A percentile compares a stretch with the other conserved stretches of the same genome.
These are phyloP conservation scores for Nemania diffusa DNA, from an alignment of 2,329 filamentous ascomycete species.

Conservation along the genomic window DNA sequence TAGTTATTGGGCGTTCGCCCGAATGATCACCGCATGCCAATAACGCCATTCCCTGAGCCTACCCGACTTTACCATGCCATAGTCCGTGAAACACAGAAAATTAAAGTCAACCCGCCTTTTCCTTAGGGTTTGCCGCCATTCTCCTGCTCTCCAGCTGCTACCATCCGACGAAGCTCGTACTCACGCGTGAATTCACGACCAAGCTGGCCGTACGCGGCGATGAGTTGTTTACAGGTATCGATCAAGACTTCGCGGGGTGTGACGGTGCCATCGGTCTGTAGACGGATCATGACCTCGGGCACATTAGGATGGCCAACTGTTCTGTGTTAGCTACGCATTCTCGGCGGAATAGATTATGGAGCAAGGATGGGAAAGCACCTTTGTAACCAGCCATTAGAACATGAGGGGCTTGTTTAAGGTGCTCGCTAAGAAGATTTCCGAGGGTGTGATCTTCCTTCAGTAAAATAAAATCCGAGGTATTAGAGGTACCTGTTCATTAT, in stretches of 20 bases:
- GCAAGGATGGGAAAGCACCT: conserved; percentile 58
- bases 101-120: conserved; percentile 25
- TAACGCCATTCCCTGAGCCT: conserved; percentile 31
- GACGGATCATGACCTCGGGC: conserved; percentile 73
- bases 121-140: conserved; percentile 48
- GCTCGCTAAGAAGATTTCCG: conserved; percentile 86
- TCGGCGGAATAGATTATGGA: conserved; percentile 43
- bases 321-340: conserved; percentile 10
- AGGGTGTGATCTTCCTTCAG: conserved; percentile 98
- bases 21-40: conserved; percentile 27
- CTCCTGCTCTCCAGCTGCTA: conserved; percentile 70
- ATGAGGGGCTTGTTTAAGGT: conserved; percentile 84
- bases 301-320: conserved; percentile 70
- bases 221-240: conserved; percentile 81
- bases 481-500: conserved; percentile 78
- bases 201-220: conserved; percentile 81
- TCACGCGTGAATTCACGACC: conserved; percentile 92
- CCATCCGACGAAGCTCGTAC: conserved; percentile 88
- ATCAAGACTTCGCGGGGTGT: conserved; percentile 90
- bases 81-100: conserved; percentile 27
- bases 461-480: conserved; percentile 94
- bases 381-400: conserved; percentile 95
- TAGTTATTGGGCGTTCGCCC: conserved; percentile 8
- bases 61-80: conserved; percentile 28
- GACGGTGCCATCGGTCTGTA: conserved; percentile 90